Evolutionary conservation across 495 filamentous ascomycete genomes (phyloP).

Genomic region (Penicillium egyptiacum): DNA sequence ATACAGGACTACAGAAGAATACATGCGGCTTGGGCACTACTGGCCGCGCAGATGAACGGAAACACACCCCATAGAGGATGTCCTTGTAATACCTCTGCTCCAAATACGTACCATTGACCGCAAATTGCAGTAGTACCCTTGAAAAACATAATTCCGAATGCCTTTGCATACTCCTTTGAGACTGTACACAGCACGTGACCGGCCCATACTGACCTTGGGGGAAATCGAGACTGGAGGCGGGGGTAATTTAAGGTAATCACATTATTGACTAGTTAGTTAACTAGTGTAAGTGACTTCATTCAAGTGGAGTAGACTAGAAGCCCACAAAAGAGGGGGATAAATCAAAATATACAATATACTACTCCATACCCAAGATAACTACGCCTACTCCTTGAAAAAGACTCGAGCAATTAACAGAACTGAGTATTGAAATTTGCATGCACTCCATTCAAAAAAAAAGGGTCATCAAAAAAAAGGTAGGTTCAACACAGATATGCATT

Average conservation of each 20-base stretch:
- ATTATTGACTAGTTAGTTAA: neutral
- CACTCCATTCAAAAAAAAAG: slow-evolving; percentile 38
- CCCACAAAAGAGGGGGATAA: neutral
- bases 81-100: neutral
- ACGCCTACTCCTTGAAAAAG: neutral
- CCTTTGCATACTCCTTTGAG: too few species aligned
- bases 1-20: neutral
- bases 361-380: neutral
- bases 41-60: neutral
- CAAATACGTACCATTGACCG: neutral
- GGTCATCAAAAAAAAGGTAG: slow-evolving; percentile 33
- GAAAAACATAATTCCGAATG: neutral
- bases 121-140: neutral
- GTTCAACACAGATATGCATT: slow-evolving; percentile 31
- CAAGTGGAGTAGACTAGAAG: neutral
- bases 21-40: neutral
- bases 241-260: slow-evolving; percentile 2
- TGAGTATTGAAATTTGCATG: slow-evolving; percentile 32
- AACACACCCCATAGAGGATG: neutral
- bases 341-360: neutral
- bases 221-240: neutral
- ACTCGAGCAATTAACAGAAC: slow-evolving; percentile 13
- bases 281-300: slow-evolving; percentile 3
- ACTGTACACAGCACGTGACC: neutral
- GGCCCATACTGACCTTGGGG: too few species aligned